Percentiles rank a stretch among this genome's conserved stretches.
Conservation (phyloP, 139 green algal genomes). For the Coelastrella sp. region DNA sequence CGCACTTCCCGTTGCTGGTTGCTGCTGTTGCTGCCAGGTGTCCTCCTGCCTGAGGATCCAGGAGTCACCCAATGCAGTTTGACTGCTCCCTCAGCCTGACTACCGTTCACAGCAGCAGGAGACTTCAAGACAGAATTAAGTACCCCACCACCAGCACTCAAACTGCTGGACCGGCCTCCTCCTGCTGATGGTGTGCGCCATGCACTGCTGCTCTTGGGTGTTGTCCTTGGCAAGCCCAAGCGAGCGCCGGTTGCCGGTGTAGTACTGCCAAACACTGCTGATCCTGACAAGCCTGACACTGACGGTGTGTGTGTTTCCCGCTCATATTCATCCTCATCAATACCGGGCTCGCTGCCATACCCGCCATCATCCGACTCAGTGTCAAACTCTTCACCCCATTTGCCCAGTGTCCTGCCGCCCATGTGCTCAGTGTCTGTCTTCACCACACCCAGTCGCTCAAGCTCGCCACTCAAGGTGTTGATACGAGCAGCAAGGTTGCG, state of each 20-base stretch:
- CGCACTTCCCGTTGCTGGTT: not conserved
- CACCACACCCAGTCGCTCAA: slow-evolving; percentile 40
- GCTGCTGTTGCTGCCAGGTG: not conserved
- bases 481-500: slow-evolving; percentile 24
- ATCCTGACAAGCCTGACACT: not conserved
- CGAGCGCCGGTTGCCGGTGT: not conserved
- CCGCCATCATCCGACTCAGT: not conserved
- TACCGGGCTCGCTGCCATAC: slow-evolving; percentile 5
- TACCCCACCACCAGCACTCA: too few species aligned
- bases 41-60: slow-evolving; percentile 11
- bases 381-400: slow-evolving; percentile 1
- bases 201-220: not conserved
- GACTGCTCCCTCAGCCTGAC: not conserved
- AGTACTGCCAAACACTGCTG: not conserved
- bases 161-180: too few species aligned
- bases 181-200: not conserved
- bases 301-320: not conserved
- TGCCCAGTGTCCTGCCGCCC: slow-evolving; percentile 25
- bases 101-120: not conserved
- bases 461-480: not conserved
- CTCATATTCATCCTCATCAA: slow-evolving; percentile 11
- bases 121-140: slow-evolving; percentile 21
- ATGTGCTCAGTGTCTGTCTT: slow-evolving; percentile 40
- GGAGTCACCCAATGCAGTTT: slow-evolving; percentile 41
- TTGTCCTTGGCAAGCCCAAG: not conserved